phyloP scores from a whole-genome alignment of 345 rosid species.

The Iberis pinnata region DNA sequence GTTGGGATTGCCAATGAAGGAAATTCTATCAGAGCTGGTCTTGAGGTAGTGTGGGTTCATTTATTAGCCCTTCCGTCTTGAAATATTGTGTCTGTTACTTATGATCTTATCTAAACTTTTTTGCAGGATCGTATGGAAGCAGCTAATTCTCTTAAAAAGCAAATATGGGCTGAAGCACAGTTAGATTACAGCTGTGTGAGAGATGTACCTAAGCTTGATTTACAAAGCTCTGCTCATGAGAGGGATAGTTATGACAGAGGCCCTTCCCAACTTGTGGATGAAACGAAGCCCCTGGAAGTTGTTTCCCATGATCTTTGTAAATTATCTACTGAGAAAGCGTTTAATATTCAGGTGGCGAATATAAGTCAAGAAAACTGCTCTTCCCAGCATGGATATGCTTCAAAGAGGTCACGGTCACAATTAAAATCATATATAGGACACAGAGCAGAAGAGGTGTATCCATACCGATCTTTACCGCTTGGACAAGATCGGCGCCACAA shows the following conservation, averaged over 20 bases:
- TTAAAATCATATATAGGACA: slow-evolving; percentile 85
- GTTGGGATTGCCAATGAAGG: slow-evolving; percentile 94
- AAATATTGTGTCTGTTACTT: slow-evolving; percentile 4
- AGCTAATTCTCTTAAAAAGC: slow-evolving; percentile 92
- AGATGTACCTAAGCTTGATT: slow-evolving; percentile 64
- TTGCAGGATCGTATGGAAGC: slow-evolving; percentile 95
- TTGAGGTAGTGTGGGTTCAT: slow-evolving; percentile 53
- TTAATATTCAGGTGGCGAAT: slow-evolving; percentile 40
- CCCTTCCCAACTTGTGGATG: slow-evolving; percentile 48
- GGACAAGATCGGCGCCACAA: slow-evolving; percentile 98
- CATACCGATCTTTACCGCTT: slow-evolving; percentile 90
- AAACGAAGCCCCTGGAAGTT: slow-evolving; percentile 46
- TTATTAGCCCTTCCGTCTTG: slow-evolving; percentile 9
- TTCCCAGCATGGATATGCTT: slow-evolving; percentile 54
- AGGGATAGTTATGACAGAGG: slow-evolving; percentile 33
- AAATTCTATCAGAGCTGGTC: slow-evolving; percentile 72
- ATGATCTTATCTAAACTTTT: slow-evolving; percentile 21
- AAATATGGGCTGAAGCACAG: slow-evolving; percentile 98
- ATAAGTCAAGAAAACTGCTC: slow-evolving; percentile 46
- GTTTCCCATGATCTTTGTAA: slow-evolving; percentile 40
- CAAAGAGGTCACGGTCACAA: slow-evolving; percentile 81
- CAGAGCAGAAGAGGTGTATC: slow-evolving; percentile 86
- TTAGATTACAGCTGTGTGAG: slow-evolving; percentile 77
- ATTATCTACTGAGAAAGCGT: slow-evolving; percentile 38
- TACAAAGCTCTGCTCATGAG: slow-evolving; percentile 27